These are phyloP conservation scores for Vanilla planifolia DNA, from an alignment of 106 monocot species.

Conservation along the genomic window DNA sequence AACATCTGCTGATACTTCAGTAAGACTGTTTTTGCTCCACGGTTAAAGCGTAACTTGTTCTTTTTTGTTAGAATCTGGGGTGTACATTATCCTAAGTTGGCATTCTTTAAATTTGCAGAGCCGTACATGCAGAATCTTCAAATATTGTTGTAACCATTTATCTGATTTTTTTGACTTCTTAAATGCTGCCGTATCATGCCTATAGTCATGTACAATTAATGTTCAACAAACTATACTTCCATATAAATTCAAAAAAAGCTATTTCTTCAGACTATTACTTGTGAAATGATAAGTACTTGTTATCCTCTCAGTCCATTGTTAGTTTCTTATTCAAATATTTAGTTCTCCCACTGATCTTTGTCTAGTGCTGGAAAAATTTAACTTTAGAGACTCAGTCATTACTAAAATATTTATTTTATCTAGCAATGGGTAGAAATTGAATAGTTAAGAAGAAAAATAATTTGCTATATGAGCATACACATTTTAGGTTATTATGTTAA, in stretches of 20 bases:
- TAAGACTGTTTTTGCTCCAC: slow-evolving; percentile 18
- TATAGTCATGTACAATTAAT: neutral
- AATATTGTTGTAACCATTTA: neutral
- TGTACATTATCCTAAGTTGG: neutral
- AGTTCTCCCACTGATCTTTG: too few relatives aligned
- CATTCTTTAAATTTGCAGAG: neutral
- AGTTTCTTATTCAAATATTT: too few relatives aligned
- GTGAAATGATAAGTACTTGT: too few relatives aligned
- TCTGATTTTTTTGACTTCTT: too few relatives aligned
- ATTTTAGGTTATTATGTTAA: neutral
- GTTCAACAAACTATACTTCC: neutral
- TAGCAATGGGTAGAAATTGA: too few relatives aligned
- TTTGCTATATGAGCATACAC: neutral
- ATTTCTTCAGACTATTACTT: too few relatives aligned
- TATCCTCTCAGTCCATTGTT: too few relatives aligned
- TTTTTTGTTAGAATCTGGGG: neutral
- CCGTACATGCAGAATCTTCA: neutral
- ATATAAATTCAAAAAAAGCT: neutral
- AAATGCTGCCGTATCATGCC: too few relatives aligned
- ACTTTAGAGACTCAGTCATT: too few relatives aligned
- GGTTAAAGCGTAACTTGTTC: neutral
- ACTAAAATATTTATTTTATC: too few relatives aligned
- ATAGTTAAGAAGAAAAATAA: too few relatives aligned
- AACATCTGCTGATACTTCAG: slow-evolving; percentile 91
- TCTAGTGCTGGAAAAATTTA: too few relatives aligned